Evolutionary conservation across 768 basidiomycete species (phyloP), one percentile per base, ranked within the genome.

Genomic region (Sarcodon aspratus): DNA sequence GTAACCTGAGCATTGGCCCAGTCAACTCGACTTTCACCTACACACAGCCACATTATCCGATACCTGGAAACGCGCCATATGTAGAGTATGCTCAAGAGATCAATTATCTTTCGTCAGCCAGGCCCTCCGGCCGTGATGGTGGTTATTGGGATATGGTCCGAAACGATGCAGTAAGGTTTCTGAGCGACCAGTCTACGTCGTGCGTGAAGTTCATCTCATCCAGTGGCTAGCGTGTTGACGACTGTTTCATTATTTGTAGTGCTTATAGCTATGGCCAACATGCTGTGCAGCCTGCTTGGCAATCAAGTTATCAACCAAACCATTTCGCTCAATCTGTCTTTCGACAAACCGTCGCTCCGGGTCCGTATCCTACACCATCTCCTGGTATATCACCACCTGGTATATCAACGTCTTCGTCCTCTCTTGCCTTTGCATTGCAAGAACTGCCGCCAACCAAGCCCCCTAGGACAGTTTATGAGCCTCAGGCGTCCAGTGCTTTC

Each of bases 371-470:
- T 2, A 85, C 84, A 1, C 82, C 81, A 18, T 81, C 66, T 7
- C 78, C 78, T 13, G 21, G 21, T 27, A 27, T 27, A 27, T 27
- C 21, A 5, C 40, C 40, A 42, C 81, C 82, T 1, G 73, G 73
- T 10, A 78, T 84, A 36, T 74, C 67, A 35, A 68, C 72, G n/a
- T 76, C 74, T 1, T 83, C 85, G 1, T 88, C 85, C 12, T 88
- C 86, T 10, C 75, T 87, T 49, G 85, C 86, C 5, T 72, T 72
- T 60, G 87, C 87, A 3, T 73, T 90, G 18, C 84, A 82, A 6
- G 63, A 69, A 37, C 63, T 57, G 31, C 61, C 63, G 2, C 61
- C 57, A 3, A 55, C 58, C 9, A 61, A 46, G 44, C 59, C 58
- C 12, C 52, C 57, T 6, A 59, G 57, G 7, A 66, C 57, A 17